Evolutionary conservation across 2,329 filamentous ascomycete genomes (phyloP), one percentile per base, ranked within the genome.

Genomic region (Aspergillus eucalypticola): DNA sequence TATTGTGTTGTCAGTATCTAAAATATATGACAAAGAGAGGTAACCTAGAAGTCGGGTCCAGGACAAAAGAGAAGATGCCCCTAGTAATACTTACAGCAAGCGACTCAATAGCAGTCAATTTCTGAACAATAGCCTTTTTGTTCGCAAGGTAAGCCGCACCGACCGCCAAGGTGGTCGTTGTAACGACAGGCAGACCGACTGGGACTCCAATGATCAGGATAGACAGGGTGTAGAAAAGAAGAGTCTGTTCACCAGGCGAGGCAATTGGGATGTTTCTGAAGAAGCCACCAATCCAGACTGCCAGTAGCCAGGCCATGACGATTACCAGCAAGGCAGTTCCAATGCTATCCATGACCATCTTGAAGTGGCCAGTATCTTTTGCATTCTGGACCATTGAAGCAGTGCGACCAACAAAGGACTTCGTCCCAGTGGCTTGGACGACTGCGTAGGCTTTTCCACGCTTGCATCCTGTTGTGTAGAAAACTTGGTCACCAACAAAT

Each of bases 391-490:
- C 89, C 54, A 91, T 83, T 67, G 85, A 84, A 63, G 89, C 89
- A 68, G 89, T 91, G 75, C 86, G 86, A 79, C 89, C 89, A 75
- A 91, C 89, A 80, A 91, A 92, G 60, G 89, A 91, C 78, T 85
- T 83, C 74, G 84, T 86, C 59, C 89, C 89, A 63, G 87, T 86
- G 66, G 87, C 85, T 61, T 84, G 84, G 71, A 87, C 84, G 64
- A 91, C 83, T 71, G 83, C 87, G 76, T 88, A 91, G 61, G 88
- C 86, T 80, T 90, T 90, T 71, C 89, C 89, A 74, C 89, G 88
- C 84, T 91, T 92, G 83, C 89, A 91, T 69, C 89, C 89, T 64
- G 89, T 91, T 63, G 89, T 91, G 82, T 91, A 91, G 83, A 90
- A 91, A 73, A 88, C 83, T 62, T 84, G 81, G 71, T 91, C 89